Evolutionary conservation across 352 stramenopile species (phyloP).

Genomic region (Globisporangium nodosum): DNA sequence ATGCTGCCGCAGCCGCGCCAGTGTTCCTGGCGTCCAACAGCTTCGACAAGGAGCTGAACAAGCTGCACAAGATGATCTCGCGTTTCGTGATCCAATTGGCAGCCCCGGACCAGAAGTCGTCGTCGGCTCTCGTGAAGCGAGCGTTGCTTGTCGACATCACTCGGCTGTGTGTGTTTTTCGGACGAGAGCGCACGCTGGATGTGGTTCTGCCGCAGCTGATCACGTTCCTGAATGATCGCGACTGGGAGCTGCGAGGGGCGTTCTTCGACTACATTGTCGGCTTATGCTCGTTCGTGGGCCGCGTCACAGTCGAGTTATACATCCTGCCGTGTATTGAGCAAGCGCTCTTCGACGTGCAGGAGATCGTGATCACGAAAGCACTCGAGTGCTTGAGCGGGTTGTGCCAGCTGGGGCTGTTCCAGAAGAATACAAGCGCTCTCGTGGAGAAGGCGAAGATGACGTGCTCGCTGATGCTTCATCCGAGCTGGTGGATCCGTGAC

Average conservation of each 20-base stretch:
- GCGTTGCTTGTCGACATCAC: conserved; percentile 93
- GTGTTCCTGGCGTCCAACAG: conserved; percentile 73
- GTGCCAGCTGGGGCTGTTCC: conserved; percentile 90
- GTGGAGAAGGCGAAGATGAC: conserved; percentile 84
- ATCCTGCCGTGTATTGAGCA: conserved; percentile 97
- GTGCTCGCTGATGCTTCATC: conserved; percentile 80
- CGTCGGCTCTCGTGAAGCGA: conserved; percentile 92
- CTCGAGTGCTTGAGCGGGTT: conserved; percentile 89
- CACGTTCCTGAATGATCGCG: conserved; percentile 96
- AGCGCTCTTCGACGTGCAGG: conserved; percentile 94
- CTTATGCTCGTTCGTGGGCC: conserved; percentile 93
- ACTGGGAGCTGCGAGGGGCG: conserved; percentile 84
- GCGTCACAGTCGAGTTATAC: conserved; percentile 92
- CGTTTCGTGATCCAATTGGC: conserved; percentile 93
- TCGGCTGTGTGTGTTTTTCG: conserved; percentile 97
- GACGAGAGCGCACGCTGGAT: conserved; percentile 90
- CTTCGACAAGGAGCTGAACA: conserved; percentile 91
- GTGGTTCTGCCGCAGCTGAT: conserved; percentile 96
- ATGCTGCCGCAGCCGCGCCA: conserved; percentile 11
- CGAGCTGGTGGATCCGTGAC: conserved; percentile 87
- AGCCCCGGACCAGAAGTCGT: conserved; percentile 82
- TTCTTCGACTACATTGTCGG: conserved; percentile 93
- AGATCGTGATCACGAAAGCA: conserved; percentile 93
- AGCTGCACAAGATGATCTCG: conserved; percentile 91
- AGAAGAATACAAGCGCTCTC: conserved; percentile 71